Base-by-base conservation (phyloP, 2,329 filamentous ascomycete genomes). In the Cladobotryum mycophilum region DNA sequence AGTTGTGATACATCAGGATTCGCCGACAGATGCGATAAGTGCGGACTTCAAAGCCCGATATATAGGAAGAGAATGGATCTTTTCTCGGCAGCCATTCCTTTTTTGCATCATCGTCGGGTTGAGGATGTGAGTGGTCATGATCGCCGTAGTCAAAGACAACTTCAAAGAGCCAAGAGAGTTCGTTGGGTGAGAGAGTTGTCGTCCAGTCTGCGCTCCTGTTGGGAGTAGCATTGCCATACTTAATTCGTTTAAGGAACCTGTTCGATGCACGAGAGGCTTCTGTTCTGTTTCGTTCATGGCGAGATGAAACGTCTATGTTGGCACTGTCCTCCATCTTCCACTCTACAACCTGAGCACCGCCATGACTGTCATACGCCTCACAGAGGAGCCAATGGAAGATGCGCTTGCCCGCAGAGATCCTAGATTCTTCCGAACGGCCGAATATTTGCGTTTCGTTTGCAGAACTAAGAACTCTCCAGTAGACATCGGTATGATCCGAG, bases 141-240 rank as follows among this genome's bases (percentile, higher is more conserved):
- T 69, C 65, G 8, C 66, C 67, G 41, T 68, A 68, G 54, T 68
- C 67, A 30, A 69, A 61, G 3, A 68, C 61, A 3, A 66, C 43
- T 37, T 65, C 54, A 47, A 68, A 70, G 45, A 63, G 47, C 63
- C 65, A 70, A 30, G 25, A 30, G 11, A 55, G 35, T 3, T 18
- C 40, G 5, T 20, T 15, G 18, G 41, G 17, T 14, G 20, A n/a
- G 5, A 42, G 20, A 14, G 8, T 22, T 18, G 41, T 14, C 17
- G 7, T 18, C 14, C 14, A 15, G n/a, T 15, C 22, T 6, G 20
- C 22, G n/a, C 20, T 15, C 5, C 15, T 7, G 20, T 42, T 42
- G 13, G 40, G 18, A 8, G 33, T 18, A 14, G 18, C 13, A 34
- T 62, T 62, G 1, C 60, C 59, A 45, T 62, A 61, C 15, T 50